phyloP scores from a whole-genome alignment of 78 protist genomes.

The Planoprotostelium fungivorum region DNA sequence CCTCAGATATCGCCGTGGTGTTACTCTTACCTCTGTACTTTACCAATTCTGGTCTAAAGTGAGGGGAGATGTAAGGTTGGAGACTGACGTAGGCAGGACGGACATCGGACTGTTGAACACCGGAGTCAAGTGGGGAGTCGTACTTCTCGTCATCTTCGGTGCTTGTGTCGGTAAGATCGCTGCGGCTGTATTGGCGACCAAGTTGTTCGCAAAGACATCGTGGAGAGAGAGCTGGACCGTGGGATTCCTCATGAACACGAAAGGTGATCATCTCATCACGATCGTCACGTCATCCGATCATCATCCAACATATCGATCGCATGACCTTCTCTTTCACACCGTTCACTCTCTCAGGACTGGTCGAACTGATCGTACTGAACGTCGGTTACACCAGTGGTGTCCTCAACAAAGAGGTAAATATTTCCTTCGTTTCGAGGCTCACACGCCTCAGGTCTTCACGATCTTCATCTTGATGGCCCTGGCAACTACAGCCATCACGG shows the following conservation, averaged over 20 bases:
- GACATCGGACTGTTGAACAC: not conserved
- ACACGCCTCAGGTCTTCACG: constrained; percentile 18
- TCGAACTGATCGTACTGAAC: constrained; percentile 62
- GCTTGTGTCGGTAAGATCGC: not conserved
- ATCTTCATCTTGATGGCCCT: constrained; percentile 70
- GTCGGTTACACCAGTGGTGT: constrained; percentile 43
- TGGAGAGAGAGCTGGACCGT: constrained; percentile 60
- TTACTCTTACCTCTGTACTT: constrained; percentile 61
- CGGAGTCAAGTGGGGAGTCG: not conserved
- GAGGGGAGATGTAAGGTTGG: not conserved
- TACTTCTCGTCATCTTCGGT: not conserved
- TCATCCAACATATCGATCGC: not conserved
- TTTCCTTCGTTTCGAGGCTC: not conserved
- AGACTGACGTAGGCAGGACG: not conserved
- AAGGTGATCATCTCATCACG: constrained; percentile 29
- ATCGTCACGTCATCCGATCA: no score
- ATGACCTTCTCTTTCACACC: no score
- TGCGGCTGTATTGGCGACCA: not conserved
- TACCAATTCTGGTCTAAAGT: constrained; percentile 46
- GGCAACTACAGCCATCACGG: constrained; percentile 62
- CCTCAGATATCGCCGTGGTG: constrained; percentile 22
- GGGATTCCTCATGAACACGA: constrained; percentile 72
- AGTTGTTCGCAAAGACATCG: not conserved
- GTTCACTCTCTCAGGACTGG: constrained; percentile 13
- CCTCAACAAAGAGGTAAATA: constrained; percentile 2